phyloP scores from a whole-genome alignment of 108 stramenopile species.

The Aureococcus anophagefferens region DNA sequence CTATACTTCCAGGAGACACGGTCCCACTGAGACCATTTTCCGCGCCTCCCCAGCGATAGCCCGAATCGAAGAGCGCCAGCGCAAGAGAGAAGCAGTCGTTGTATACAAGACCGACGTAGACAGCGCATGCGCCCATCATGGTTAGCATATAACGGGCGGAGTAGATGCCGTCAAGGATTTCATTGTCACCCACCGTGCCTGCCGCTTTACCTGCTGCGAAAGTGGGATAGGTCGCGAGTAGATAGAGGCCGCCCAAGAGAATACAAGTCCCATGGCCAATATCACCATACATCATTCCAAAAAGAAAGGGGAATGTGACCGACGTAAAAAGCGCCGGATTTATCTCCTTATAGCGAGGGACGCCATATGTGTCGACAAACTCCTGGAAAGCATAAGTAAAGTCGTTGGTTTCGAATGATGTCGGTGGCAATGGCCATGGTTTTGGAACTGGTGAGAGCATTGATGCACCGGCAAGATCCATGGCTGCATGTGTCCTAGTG shows the following conservation, averaged over 20 bases:
- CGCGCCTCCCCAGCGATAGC: conserved; percentile 40
- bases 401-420: conserved; percentile 89
- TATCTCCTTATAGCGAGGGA: conserved; percentile 92
- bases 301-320: conserved; percentile 95
- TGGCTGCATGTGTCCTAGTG: conserved; percentile 70
- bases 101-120: conserved; percentile 94
- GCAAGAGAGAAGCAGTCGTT: conserved; percentile 95
- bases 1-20: no score
- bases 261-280: conserved; percentile 88
- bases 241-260: conserved; percentile 61
- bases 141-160: conserved; percentile 85
- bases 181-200: conserved; percentile 64
- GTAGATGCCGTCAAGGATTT: conserved; percentile 73
- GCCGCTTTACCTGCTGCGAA: conserved; percentile 60
- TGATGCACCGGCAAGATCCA: conserved; percentile 75
- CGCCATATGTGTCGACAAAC: conserved; percentile 97
- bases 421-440: conserved; percentile 90
- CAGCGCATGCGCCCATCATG: conserved; percentile 93
- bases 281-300: conserved; percentile 98
- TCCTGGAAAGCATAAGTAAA: conserved; percentile 90
- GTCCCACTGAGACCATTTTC: no score
- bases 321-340: conserved; percentile 97
- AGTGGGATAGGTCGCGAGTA: conserved; percentile 24
- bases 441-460: conserved; percentile 73
- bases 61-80: conserved; percentile 78